Conservation (phyloP, 441 rosid genomes). For the Sinapis alba region DNA sequence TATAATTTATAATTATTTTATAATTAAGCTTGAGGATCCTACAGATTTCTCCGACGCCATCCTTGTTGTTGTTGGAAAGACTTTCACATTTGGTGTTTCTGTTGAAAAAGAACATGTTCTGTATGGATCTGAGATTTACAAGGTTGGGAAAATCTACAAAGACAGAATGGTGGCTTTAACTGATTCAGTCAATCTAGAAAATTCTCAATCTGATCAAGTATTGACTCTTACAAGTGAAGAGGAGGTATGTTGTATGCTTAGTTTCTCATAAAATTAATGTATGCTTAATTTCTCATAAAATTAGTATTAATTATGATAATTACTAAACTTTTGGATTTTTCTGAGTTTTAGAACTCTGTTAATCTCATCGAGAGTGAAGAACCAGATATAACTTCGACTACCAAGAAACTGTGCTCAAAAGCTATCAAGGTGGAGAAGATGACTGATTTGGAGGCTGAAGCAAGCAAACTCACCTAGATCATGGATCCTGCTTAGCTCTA, state of each 20-base stretch:
- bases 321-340: no score
- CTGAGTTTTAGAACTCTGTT: no score
- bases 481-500: neutral
- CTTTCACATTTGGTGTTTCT: neutral
- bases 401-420: neutral
- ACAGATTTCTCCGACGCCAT: neutral
- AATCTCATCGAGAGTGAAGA: no score
- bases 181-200: no score
- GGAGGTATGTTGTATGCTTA: no score
- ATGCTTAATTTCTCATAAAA: no score
- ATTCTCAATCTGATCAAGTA: no score
- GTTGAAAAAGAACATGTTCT: neutral
- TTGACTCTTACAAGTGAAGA: no score
- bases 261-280: no score
- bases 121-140: neutral
- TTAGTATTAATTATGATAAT: no score
- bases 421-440: neutral
- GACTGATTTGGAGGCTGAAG: neutral
- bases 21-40: neutral
- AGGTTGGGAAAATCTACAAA: neutral
- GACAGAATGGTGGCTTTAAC: no score
- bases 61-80: neutral
- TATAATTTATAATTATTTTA: no score
- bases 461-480: neutral
- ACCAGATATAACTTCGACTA: neutral